A percentile compares a stretch with the other conserved stretches of the same genome.
phyloP scores from a whole-genome alignment of 2,329 filamentous ascomycete genomes.

The Aquanectria penicillioides region DNA sequence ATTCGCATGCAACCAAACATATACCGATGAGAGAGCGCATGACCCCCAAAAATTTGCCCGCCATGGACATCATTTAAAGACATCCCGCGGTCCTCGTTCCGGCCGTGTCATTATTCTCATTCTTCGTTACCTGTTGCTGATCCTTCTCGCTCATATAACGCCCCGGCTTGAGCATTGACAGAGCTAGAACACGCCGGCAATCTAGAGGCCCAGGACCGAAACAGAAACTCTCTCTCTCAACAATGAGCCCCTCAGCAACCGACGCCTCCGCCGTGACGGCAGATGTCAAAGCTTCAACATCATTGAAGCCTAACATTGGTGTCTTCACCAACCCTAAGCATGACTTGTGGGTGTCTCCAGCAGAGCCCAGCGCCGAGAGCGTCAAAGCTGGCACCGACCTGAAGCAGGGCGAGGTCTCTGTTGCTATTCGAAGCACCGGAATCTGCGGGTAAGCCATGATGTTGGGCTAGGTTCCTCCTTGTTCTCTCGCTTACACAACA shows the following conservation, averaged over 20 bases:
- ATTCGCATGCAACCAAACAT: conserved; percentile 42
- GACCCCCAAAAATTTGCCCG: conserved; percentile 41
- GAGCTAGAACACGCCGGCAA: conserved; percentile 16
- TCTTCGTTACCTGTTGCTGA: conserved; percentile 26
- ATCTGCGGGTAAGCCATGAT: conserved; percentile 80
- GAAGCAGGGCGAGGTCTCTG: conserved; percentile 83
- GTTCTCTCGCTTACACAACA: conserved; percentile 12
- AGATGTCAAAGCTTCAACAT: conserved; percentile 39
- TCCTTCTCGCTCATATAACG: conserved; percentile 15
- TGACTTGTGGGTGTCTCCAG: conserved; percentile 87
- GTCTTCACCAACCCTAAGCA: conserved; percentile 96
- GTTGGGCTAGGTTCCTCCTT: conserved; percentile 5
- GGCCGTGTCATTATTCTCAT: conserved; percentile 18
- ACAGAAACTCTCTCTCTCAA: no score
- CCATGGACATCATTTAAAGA: conserved; percentile 37
- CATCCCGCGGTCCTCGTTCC: conserved; percentile 30
- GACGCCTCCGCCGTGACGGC: conserved; percentile 37
- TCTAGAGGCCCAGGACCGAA: conserved; percentile 21
- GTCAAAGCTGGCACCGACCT: conserved; percentile 75
- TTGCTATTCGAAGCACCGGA: conserved; percentile 92
- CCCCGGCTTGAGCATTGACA: conserved; percentile 17
- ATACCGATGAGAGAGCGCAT: conserved; percentile 42
- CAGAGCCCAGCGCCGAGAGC: conserved; percentile 79
- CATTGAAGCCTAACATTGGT: conserved; percentile 85
- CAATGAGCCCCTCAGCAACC: conserved; percentile 50